A percentile compares a stretch with the other conserved stretches of the same genome.
Conservation (phyloP, 768 basidiomycete species). For the Sporobolomyces roseus region DNA sequence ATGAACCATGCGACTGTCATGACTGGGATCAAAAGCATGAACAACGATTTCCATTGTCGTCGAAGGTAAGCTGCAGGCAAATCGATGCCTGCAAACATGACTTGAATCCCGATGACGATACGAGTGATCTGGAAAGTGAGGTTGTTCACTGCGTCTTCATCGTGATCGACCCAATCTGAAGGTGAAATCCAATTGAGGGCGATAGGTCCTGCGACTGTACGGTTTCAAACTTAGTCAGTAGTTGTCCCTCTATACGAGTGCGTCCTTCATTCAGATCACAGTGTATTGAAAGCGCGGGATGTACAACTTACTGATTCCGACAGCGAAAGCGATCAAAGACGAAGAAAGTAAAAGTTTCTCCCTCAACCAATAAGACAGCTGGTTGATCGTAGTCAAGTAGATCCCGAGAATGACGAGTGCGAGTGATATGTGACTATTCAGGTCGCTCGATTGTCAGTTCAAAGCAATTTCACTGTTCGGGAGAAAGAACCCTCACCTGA, state of each 20-base stretch:
- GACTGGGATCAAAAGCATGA: slow-evolving; percentile 49
- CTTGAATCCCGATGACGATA: slow-evolving; percentile 51
- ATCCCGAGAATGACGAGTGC: slow-evolving; percentile 47
- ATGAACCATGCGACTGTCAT: slow-evolving; percentile 52
- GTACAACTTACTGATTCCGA: slow-evolving; percentile 41
- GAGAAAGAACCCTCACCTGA: slow-evolving; percentile 30
- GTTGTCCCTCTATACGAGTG: too few species aligned
- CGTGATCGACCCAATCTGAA: slow-evolving; percentile 46
- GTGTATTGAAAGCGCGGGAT: too few species aligned
- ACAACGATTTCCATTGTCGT: slow-evolving; percentile 47
- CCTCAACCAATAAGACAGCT: slow-evolving; percentile 49
- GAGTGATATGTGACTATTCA: slow-evolving; percentile 44
- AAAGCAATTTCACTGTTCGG: too few species aligned
- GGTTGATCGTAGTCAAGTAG: slow-evolving; percentile 46
- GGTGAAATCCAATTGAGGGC: slow-evolving; percentile 49
- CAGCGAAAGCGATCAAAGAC: slow-evolving; percentile 33
- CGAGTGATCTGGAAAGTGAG: slow-evolving; percentile 47
- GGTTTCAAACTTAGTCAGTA: too few species aligned
- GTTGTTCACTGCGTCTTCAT: slow-evolving; percentile 23
- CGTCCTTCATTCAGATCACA: too few species aligned
- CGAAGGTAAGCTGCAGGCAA: slow-evolving; percentile 50
- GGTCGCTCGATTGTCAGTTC: not conserved
- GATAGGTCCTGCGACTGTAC: slow-evolving; percentile 49
- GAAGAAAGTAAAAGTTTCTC: slow-evolving; percentile 49
- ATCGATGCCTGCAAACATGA: slow-evolving; percentile 47